Base-by-base conservation (phyloP, 2,329 filamentous ascomycete species). In the Waltergamsia citrina region DNA sequence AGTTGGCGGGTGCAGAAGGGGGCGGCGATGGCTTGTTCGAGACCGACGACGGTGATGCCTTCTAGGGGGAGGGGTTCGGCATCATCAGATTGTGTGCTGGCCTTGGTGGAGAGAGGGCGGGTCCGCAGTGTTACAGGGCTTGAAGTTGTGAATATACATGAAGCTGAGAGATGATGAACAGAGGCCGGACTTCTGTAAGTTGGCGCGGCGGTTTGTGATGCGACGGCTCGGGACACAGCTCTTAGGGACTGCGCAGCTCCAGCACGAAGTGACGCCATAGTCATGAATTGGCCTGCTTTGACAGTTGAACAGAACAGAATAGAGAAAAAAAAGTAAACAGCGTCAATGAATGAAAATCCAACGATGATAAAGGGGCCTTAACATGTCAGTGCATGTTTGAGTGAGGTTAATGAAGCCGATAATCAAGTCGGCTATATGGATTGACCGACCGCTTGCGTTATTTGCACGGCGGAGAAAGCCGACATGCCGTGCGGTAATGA, bases 1-100 rank as follows among this genome's bases (percentile, higher is more conserved):
- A 71, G 55, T 33, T 73, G 69, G 1, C 69, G 56, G 0, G 69
- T 72, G 40, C 67, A 71, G 38, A 71, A 71, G 1, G 69, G 69
- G 0, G 66, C 68, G 1, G 69, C 65, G 40, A 73, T 67, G 30
- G 69, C 69, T 45, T 73, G 69, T 37, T 72, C 69, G 0, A 72
- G 52, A 26, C 65, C 66, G 16, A 72, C 60, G 7, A 73, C 65
- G 0, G 63, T 69, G 32, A 70, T 54, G 9, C 65, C 67, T 16
- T 60, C 51, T 2, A 53, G 34, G 2, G 50, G 50, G 7, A 41
- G 29, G 29, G 22, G 16, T 16, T 29, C 26, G n/a, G n/a, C 11
- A 16, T 12, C 17, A 12, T 9, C 18, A 10, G 31, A 23, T 12
- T 6, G 7, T 10, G 20, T 11, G 15, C 5, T 17, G 17, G 7